Evolutionary conservation across 2,329 filamentous ascomycete genomes (phyloP), one percentile per base, ranked within the genome.

Genomic region (Claviceps paspali): DNA sequence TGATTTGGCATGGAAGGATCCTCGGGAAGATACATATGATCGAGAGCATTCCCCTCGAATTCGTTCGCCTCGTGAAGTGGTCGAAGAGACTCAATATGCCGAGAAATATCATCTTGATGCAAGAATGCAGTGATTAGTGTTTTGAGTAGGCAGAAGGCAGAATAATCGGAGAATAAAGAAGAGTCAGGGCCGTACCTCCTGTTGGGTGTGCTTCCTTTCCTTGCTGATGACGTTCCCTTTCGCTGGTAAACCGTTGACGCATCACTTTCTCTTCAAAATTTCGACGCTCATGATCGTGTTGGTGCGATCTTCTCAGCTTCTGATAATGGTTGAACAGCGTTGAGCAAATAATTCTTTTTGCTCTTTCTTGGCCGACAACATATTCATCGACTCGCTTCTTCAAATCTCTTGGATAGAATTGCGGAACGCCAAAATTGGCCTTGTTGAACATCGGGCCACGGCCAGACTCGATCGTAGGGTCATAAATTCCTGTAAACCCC

Each of bases 251-350:
- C 42, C 76, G 72, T 53, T 86, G 82, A 29, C 82, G 74, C 50
- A 79, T 64, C 35, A 76, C 53, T 59, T 81, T 82, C 43, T 85
- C 79, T 30, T 65, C 60, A 26, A 60, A 47, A 32, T 65, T 66
- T 36, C 64, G 61, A 38, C 76, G 71, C 41, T 70, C 63, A 19
- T 83, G 75, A 49, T 94, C 86, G 38, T 87, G 76, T 46, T 91
- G 75, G 41, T 79, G 75, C 34, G 85, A 68, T 50, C 85, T 72
- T 18, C 87, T 78, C 41, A 94, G 73, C 33, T 83, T 76, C 58
- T 95, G 85, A 54, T 96, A 95, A 55, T 98, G 91, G 53, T 96
- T 95, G 63, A 93, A 95, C 21, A 98, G 82, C 6, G 88, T 86
- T 3, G 88, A 80, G 45, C 85, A 91, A 45, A 96, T 76, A 11